Conservation (phyloP, 257 asterid genomes). For the Solanum habrochaites region DNA sequence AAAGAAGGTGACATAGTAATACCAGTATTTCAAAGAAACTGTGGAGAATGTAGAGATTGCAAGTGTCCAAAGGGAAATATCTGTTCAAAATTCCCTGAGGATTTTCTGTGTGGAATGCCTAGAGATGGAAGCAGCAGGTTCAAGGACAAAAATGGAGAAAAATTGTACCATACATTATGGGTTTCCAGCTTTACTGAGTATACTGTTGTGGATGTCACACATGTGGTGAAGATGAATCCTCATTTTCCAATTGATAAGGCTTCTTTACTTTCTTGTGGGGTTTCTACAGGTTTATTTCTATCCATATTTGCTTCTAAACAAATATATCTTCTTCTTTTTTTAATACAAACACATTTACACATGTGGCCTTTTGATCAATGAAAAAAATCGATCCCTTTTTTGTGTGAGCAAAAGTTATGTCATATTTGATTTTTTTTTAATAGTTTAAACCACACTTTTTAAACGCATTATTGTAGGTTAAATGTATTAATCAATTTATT, state of each 20-base stretch:
- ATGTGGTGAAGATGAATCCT: slow-evolving; percentile 19
- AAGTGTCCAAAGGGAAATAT: slow-evolving; percentile 10
- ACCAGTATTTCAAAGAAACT: slow-evolving; percentile 21
- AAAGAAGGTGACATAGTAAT: slow-evolving; percentile 25
- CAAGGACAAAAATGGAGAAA: slow-evolving; percentile 12
- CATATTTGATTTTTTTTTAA: too few species aligned
- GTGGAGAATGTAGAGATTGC: slow-evolving; percentile 35
- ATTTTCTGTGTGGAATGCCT: slow-evolving; percentile 22
- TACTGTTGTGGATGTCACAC: slow-evolving; percentile 30
- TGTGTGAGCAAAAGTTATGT: too few species aligned
- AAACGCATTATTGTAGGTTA: too few species aligned
- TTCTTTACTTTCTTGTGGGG: slow-evolving; percentile 32
- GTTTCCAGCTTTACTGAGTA: slow-evolving; percentile 28
- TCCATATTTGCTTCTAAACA: neutral
- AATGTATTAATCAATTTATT: too few species aligned
- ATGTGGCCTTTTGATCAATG: too few species aligned
- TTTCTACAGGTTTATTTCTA: slow-evolving; percentile 12
- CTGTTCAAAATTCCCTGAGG: slow-evolving; percentile 19
- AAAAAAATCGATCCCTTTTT: too few species aligned
- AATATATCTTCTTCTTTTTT: too few species aligned
- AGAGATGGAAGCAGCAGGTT: slow-evolving; percentile 28
- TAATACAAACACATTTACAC: too few species aligned
- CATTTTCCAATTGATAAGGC: slow-evolving; percentile 22
- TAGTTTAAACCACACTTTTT: too few species aligned
- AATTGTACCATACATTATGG: slow-evolving; percentile 9